Base-by-base conservation (phyloP, 257 asterid species). In the Nicotiana tabacum region DNA sequence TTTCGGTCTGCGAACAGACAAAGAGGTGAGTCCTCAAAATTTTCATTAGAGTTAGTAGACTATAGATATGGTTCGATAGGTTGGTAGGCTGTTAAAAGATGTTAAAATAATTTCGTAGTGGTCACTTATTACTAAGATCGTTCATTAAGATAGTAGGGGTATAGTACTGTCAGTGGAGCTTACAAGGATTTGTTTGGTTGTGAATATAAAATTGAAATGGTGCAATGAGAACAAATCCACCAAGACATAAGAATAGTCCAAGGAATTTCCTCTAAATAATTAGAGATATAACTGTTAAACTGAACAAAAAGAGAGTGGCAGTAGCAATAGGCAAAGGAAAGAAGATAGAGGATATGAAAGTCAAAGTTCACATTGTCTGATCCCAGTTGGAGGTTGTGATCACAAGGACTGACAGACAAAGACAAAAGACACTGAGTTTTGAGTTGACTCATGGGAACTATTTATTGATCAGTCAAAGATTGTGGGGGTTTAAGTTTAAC, bases 281-380 rank as follows among this genome's bases (percentile, higher is more conserved):
- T n/a, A 21, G 7, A 55, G 35, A 55, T 66, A 35, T 77, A 58
- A 12, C 48, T 43, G 77, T 32, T 72, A 51, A 65, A 76, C 9
- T 18, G 3, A 58, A 58, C 24, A 18, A 58, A 58, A 18, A 5
- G 65, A 58, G 27, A 18, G 27, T 18, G 27, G 64, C 62, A 57
- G 64, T 57, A 11, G 64, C 64, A 80, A 57, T n/a, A 6, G 29
- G 64, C 65, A 80, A 72, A 70, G 82, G 55, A 80, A 80, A 55
- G 85, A 87, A 82, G 88, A 85, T 77, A 8, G 65, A 66, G 80
- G 88, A 2, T 56, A 51, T 88, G 90, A 89, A 93, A 92, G 95
- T 93, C 97, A 91, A 93, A 86, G 90, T 88, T 90, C 89, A 89
- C 83, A 89, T 92, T 90, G 98, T 92, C 91, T 87, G 93, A 93